Percentiles rank a stretch among this genome's conserved stretches.
Evolutionary conservation across 768 basidiomycete species (phyloP).

Genomic region (Roridomyces roridus): DNA sequence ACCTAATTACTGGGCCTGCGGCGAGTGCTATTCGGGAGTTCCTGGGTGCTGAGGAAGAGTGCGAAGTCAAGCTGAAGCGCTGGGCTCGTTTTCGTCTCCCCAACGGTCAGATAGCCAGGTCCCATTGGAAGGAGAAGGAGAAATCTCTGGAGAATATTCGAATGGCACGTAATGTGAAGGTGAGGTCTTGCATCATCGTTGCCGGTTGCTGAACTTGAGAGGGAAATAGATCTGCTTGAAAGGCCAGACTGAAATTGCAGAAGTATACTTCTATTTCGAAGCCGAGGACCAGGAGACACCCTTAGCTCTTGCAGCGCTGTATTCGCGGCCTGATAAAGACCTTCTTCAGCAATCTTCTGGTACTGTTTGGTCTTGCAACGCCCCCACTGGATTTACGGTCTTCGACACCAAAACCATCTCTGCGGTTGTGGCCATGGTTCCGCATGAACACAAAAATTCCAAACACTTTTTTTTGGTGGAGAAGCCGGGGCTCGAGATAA

Average conservation of each 20-base stretch:
- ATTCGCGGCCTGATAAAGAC: conserved; percentile 1
- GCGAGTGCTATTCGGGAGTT: background rate
- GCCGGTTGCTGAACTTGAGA: too few species aligned
- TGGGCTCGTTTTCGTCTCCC: conserved; percentile 28
- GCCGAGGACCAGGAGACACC: background rate
- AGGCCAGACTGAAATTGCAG: background rate
- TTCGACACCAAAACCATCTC: background rate
- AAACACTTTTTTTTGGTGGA: background rate
- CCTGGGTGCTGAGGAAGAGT: background rate
- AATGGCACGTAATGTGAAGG: conserved; percentile 17
- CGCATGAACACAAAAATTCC: background rate
- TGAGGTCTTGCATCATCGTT: background rate
- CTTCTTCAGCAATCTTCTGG: background rate
- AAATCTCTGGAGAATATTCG: background rate
- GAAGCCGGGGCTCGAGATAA: background rate
- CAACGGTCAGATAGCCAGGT: conserved; percentile 28
- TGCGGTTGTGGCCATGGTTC: conserved; percentile 18
- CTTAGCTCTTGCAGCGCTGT: background rate
- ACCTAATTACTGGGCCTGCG: background rate
- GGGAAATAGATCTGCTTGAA: background rate
- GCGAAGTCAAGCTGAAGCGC: background rate
- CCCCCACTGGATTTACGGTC: background rate
- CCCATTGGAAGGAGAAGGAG: conserved; percentile 25
- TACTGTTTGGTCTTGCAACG: conserved; percentile 3
- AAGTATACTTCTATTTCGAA: background rate